A percentile compares a stretch with the other conserved stretches of the same genome.
Conservation (phyloP, 371 early-diverging fungal species). For the Mucor saturninus region DNA sequence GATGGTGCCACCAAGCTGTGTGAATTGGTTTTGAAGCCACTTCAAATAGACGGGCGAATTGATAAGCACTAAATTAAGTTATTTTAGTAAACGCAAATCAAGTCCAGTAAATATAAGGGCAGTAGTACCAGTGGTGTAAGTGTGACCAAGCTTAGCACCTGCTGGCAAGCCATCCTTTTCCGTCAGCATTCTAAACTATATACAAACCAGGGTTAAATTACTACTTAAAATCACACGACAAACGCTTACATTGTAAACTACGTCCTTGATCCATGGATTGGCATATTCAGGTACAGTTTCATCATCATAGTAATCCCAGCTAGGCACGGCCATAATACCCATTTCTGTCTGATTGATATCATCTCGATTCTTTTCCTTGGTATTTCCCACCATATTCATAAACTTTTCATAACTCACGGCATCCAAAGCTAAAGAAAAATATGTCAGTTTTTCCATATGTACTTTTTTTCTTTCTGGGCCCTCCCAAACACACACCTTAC, state of each 20-base stretch:
- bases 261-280: slow-evolving; percentile 59
- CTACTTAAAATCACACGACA: not conserved
- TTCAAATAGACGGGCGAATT: slow-evolving; percentile 67
- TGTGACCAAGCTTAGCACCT: slow-evolving; percentile 52
- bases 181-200: slow-evolving; percentile 25
- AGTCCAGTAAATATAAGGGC: not conserved
- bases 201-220: not conserved
- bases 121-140: slow-evolving; percentile 55
- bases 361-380: not conserved
- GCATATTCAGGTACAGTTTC: slow-evolving; percentile 35
- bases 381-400: slow-evolving; percentile 33
- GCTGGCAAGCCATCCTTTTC: slow-evolving; percentile 43
- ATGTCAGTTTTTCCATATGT: not conserved
- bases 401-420: slow-evolving; percentile 47
- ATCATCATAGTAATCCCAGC: slow-evolving; percentile 54
- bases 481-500: not conserved
- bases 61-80: slow-evolving; percentile 44
- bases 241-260: slow-evolving; percentile 54
- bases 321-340: slow-evolving; percentile 50
- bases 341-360: slow-evolving; percentile 11
- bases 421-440: slow-evolving; percentile 46
- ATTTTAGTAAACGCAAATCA: not conserved
- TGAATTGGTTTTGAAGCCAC: slow-evolving; percentile 65
- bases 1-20: slow-evolving; percentile 56
- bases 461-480: not conserved